Evolutionary conservation across 495 filamentous ascomycete species (phyloP).

Genomic region (Massariosphaeria phaeospora): DNA sequence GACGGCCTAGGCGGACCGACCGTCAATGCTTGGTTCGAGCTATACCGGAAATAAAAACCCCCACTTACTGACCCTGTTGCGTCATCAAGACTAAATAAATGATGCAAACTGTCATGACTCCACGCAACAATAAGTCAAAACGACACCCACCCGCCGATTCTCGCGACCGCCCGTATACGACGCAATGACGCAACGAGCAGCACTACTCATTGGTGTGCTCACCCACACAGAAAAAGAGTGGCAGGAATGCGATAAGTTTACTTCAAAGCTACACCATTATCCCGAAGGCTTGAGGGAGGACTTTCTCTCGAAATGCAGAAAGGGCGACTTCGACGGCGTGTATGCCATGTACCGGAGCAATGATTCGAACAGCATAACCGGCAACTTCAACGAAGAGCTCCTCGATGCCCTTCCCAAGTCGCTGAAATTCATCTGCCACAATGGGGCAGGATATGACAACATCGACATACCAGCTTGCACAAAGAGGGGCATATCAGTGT

Average conservation of each 20-base stretch:
- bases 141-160: no score
- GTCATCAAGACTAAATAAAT: no score
- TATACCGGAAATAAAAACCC: no score
- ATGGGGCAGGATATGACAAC: conserved; percentile 43
- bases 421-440: conserved; percentile 38
- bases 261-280: conserved; percentile 35
- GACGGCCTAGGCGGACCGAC: no score
- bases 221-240: conserved; percentile 37
- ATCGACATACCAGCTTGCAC: conserved; percentile 38
- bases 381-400: conserved; percentile 38
- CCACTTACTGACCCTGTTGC: no score
- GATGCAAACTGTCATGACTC: no score
- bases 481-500: conserved; percentile 34
- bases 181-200: conserved; percentile 24
- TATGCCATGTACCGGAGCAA: conserved; percentile 40
- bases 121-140: no score
- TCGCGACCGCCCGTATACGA: no score
- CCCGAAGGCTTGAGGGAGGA: conserved; percentile 33
- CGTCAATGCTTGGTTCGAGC: no score
- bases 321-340: conserved; percentile 36
- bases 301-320: conserved; percentile 36
- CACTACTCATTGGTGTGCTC: conserved; percentile 37
- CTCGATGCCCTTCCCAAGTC: conserved; percentile 32
- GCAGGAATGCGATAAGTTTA: conserved; percentile 30
- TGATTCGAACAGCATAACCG: conserved; percentile 37